phyloP scores from a whole-genome alignment of 148 eudicot genomes.

The Diospyros kaki region DNA sequence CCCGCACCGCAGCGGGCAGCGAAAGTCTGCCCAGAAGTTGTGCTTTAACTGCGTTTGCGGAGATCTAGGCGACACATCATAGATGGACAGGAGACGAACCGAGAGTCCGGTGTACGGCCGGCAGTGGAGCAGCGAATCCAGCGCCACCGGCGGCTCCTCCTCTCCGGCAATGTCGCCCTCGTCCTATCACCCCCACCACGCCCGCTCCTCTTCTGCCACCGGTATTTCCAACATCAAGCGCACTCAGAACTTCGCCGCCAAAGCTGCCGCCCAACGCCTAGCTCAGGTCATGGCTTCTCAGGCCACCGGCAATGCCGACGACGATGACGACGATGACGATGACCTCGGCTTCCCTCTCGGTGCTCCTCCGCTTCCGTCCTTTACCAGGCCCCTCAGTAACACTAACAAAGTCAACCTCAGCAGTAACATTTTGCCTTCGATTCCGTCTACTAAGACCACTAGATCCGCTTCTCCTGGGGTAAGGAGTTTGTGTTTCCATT shows the following conservation, averaged over 20 bases:
- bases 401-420: slow-evolving; percentile 14
- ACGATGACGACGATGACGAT: slow-evolving; percentile 42
- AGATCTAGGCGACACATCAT: no score
- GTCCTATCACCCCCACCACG: slow-evolving; percentile 35
- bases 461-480: slow-evolving; percentile 59
- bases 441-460: slow-evolving; percentile 21
- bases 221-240: slow-evolving; percentile 65
- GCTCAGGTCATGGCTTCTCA: slow-evolving; percentile 94
- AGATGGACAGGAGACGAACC: slow-evolving; percentile 29
- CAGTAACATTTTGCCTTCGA: slow-evolving; percentile 10
- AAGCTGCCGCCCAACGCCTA: slow-evolving; percentile 85
- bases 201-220: slow-evolving; percentile 56
- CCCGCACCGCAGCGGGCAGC: no score
- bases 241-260: slow-evolving; percentile 78
- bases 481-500: background rate
- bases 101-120: slow-evolving; percentile 46
- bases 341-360: slow-evolving; percentile 41
- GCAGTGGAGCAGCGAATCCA: slow-evolving; percentile 63
- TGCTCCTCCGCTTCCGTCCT: slow-evolving; percentile 31
- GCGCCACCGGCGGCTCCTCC: slow-evolving; percentile 25
- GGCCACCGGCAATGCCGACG: slow-evolving; percentile 42
- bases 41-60: no score
- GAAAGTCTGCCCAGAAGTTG: no score
- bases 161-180: slow-evolving; percentile 28
- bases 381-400: slow-evolving; percentile 24